Base-by-base conservation (phyloP, 352 stramenopile species). In the Globisporangium perplexum region DNA sequence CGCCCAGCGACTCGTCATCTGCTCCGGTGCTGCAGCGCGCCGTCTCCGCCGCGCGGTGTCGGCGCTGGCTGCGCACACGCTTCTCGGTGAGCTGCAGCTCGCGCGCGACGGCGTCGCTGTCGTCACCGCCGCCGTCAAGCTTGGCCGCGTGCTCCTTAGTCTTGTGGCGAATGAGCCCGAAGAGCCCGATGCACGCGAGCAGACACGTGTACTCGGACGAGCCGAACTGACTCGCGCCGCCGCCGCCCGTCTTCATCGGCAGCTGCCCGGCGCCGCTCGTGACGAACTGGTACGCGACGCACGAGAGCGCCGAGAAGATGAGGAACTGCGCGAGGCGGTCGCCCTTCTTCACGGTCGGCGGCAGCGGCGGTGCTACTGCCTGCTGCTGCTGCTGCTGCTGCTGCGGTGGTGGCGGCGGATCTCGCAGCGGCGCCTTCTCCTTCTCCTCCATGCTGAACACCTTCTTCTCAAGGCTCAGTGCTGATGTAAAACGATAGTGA, bases 301-400 rank as follows among this genome's bases (percentile, higher is more conserved):
- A 79, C 46, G 69, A 74, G 31, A 84, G 60, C 45, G 71, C 74
- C 39, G 65, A 74, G 35, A 78, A 46, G 36, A 84, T 71, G 51
- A 86, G 71, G 56, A 87, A 84, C 59, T 84, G 77, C 38, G 70
- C 74, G 47, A 86, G 61, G 56, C 73, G 71, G 51, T 85, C 77
- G 53, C 74, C 74, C 38, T 63, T 66, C 7, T 60, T 77, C 44
- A 81, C 59, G 15, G 60, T 66, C 24, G 66, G 47, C 24, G 55
- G 38, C 51, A 59, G 26, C 44, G 57, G 60, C 43, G 39, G 45
- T 6, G 50, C 24, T 3, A 18, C 8, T 24, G 12, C 15, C 7
- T 11, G 15, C 7, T 43, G 14, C 38, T 43, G 38, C 14, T n/a
- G 38, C 15, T 43, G n/a, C 20, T 47, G n/a, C 17, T 14, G 11